These are phyloP conservation scores for Globisporangium splendens DNA, from an alignment of 352 stramenopile species.

Conservation along the genomic window DNA sequence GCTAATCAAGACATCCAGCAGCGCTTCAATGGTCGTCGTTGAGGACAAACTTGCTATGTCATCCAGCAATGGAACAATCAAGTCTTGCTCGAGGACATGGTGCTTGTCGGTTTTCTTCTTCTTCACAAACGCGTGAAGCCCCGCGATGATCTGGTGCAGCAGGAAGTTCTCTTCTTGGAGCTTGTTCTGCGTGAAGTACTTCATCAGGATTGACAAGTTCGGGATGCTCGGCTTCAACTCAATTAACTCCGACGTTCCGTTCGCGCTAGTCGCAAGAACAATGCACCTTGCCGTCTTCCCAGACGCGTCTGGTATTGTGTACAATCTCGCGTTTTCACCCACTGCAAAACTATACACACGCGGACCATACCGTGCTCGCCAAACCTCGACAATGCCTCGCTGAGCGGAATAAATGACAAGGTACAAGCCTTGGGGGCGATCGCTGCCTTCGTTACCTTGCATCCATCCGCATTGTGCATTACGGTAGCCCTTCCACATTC, in stretches of 20 bases:
- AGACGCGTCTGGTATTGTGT: constrained; percentile 43
- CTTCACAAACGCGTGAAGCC: constrained; percentile 69
- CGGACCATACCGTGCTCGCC: constrained; percentile 71
- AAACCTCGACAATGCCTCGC: constrained; percentile 81
- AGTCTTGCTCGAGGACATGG: constrained; percentile 48
- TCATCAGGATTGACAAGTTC: constrained; percentile 64
- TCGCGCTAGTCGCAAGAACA: constrained; percentile 34
- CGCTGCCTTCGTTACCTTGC: constrained; percentile 53
- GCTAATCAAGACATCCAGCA: constrained; percentile 70
- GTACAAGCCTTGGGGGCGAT: constrained; percentile 55
- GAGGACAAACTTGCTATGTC: constrained; percentile 66
- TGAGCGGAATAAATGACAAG: constrained; percentile 84
- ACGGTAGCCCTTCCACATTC: constrained; percentile 87
- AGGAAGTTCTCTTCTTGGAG: constrained; percentile 86
- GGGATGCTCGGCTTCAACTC: constrained; percentile 51
- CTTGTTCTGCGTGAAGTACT: constrained; percentile 86
- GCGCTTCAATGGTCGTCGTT: constrained; percentile 56
- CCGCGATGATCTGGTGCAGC: constrained; percentile 73
- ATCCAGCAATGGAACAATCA: constrained; percentile 47
- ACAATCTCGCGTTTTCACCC: constrained; percentile 60
- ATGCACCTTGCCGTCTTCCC: constrained; percentile 46
- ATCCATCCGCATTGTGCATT: constrained; percentile 83
- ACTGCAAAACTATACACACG: constrained; percentile 73
- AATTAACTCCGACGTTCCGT: constrained; percentile 46
- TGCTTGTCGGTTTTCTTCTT: constrained; percentile 39